Percentiles rank a stretch among this genome's conserved stretches.
Conservation (phyloP, 2,329 filamentous ascomycete genomes). For the Penicillium vulpinum region DNA sequence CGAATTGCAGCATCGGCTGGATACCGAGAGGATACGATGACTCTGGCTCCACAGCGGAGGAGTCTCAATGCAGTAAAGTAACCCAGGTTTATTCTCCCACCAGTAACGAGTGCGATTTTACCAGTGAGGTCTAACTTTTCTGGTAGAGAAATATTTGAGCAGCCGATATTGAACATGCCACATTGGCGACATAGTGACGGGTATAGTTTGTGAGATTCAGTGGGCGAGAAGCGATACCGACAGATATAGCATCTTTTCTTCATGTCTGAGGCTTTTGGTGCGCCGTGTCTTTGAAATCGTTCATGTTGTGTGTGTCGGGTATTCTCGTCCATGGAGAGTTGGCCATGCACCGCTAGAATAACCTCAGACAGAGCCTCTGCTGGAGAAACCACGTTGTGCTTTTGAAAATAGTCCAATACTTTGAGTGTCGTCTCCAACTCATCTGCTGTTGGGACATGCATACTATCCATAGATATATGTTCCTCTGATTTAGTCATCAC, state of each 20-base stretch:
- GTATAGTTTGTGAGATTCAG: slow-evolving; percentile 25
- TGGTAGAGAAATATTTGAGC: slow-evolving; percentile 30
- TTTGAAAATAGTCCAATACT: slow-evolving; percentile 22
- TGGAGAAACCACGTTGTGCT: slow-evolving; percentile 6
- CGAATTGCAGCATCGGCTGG: slow-evolving; percentile 36
- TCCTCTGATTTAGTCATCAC: not conserved
- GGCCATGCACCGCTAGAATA: slow-evolving; percentile 5
- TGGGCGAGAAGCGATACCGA: slow-evolving; percentile 18
- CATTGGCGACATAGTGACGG: slow-evolving; percentile 36
- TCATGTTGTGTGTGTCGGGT: slow-evolving; percentile 4
- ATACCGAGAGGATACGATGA: slow-evolving; percentile 41
- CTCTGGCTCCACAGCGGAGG: slow-evolving; percentile 36
- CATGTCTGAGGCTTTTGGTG: not conserved
- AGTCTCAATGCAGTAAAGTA: slow-evolving; percentile 36
- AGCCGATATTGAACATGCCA: slow-evolving; percentile 38
- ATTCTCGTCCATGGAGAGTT: slow-evolving; percentile 8
- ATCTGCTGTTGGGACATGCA: slow-evolving; percentile 12
- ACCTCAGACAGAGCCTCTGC: slow-evolving; percentile 11
- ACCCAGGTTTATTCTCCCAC: slow-evolving; percentile 39
- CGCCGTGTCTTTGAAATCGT: not conserved
- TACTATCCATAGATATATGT: not conserved
- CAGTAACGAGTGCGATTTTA: slow-evolving; percentile 38
- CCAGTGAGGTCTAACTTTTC: slow-evolving; percentile 25
- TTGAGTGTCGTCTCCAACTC: slow-evolving; percentile 20
- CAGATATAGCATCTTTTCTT: slow-evolving; percentile 38